These are phyloP conservation scores for Fusarium papillatum DNA, from an alignment of 2,329 filamentous ascomycete species.

Conservation along the genomic window DNA sequence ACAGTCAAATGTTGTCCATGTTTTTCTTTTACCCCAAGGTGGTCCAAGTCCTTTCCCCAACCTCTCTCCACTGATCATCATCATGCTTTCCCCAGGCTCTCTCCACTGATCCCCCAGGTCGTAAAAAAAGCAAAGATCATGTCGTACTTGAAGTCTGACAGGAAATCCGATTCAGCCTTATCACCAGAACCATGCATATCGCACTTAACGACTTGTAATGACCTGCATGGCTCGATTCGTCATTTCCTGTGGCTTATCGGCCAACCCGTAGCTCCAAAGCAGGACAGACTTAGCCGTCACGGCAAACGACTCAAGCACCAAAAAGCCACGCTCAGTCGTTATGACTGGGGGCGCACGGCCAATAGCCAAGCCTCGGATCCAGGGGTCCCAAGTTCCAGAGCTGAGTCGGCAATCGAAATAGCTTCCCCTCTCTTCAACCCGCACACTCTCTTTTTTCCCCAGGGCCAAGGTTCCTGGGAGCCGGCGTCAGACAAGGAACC, in stretches of 20 bases:
- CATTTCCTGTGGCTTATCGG: not conserved
- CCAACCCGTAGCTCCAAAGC: not conserved
- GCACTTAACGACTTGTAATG: not conserved
- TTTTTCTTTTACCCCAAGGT: not conserved
- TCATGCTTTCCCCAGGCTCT: not conserved
- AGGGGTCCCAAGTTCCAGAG: not conserved
- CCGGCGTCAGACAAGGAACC: not conserved
- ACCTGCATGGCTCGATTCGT: not conserved
- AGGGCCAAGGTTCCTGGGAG: not conserved
- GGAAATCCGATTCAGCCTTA: not conserved
- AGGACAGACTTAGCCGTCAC: not conserved
- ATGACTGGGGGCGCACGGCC: not conserved
- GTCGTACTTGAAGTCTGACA: not conserved
- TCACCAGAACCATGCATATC: not conserved
- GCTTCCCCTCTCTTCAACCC: not conserved
- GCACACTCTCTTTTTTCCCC: not conserved
- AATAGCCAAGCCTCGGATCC: not conserved
- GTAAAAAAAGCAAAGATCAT: not conserved
- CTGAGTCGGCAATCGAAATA: not conserved
- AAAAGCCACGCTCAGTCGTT: not conserved
- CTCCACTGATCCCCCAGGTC: not conserved
- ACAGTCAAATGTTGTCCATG: not conserved
- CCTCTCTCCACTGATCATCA: not conserved
- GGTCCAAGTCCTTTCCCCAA: not conserved
- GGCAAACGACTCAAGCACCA: not conserved